Base-by-base conservation (phyloP, 495 filamentous ascomycete species). In the Sordaria brevicollis region DNA sequence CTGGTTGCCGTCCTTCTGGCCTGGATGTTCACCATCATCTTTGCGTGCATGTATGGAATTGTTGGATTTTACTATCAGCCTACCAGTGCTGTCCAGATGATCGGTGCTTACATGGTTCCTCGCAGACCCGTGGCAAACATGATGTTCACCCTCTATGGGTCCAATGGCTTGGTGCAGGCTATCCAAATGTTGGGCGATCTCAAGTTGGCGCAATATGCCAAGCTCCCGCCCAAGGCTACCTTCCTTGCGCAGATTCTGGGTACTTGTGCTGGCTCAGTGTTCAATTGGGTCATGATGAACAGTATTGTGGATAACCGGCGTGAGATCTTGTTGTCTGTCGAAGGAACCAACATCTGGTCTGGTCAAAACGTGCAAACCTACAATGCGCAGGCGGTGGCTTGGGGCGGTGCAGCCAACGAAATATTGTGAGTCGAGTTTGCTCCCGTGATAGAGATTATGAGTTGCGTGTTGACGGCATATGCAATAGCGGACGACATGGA, bases 221-320 rank as follows among this genome's bases (percentile, higher is more conserved):
- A 86, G 69, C 79, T 86, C 0, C 82, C 84, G 6, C 83, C 79
- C 37, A 73, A 75, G 2, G 68, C 74, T 1, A 80, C 78, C 66
- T 81, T 81, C 68, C 11, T 39, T 17, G 76, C 75, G 17, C 79
- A 81, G 66, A 77, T 81, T 15, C 69, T 76, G 25, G 79, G 78
- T 5, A 81, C 79, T 5, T 71, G 79, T 17, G 68, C 81, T 31
- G 79, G 79, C 4, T 71, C 76, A n/a, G 71, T 74, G 21, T 43
- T 81, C 36, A 80, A 81, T 68, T 81, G 79, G 70, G 78, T 71
- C 9, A 74, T 81, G 65, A 81, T 81, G 79, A 74, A 73, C n/a
- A 73, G 49, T 35, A 77, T 80, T 66, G 72, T 78, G 4, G 72
- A 72, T 34, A 78, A 68, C 57, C 76, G 78, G 54, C 71, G 75